Percentiles rank a stretch among this genome's conserved stretches.
phyloP scores from a whole-genome alignment of 192 early-diverging fungal species.

The Podila epicladia region DNA sequence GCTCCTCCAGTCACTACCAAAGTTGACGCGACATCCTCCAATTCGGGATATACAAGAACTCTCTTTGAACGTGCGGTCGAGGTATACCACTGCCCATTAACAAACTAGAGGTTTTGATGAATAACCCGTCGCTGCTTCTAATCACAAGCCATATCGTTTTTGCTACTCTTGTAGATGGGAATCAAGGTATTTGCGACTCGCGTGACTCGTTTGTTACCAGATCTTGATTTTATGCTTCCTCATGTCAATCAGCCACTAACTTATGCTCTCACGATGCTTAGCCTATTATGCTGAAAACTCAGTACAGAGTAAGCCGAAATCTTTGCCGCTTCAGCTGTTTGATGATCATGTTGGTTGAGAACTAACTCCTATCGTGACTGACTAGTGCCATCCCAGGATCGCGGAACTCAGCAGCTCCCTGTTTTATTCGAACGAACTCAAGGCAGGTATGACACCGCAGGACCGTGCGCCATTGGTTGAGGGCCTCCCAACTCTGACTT shows the following conservation, averaged over 20 bases:
- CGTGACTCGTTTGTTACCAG: background rate
- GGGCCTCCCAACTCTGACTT: constrained; percentile 62
- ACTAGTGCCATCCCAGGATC: constrained; percentile 71
- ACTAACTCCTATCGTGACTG: too few relatives aligned
- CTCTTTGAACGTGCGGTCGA: constrained; percentile 81
- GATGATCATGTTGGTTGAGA: too few relatives aligned
- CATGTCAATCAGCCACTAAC: too few relatives aligned
- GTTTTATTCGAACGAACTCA: constrained; percentile 67
- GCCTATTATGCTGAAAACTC: constrained; percentile 73
- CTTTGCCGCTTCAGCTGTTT: too few relatives aligned
- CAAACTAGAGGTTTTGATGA: too few relatives aligned
- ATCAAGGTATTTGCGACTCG: constrained; percentile 21
- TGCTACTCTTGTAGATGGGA: constrained; percentile 32
- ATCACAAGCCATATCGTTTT: background rate
- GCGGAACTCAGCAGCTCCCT: constrained; percentile 67
- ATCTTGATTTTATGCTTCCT: background rate
- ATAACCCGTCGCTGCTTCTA: too few relatives aligned
- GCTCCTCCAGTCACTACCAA: constrained; percentile 79
- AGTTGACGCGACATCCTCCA: constrained; percentile 43
- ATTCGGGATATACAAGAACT: constrained; percentile 79
- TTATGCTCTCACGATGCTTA: background rate
- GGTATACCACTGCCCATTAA: constrained; percentile 35
- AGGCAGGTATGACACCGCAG: constrained; percentile 50
- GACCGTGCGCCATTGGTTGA: constrained; percentile 55
- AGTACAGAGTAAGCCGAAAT: constrained; percentile 65